Evolutionary conservation across 78 protist genomes (phyloP).

Genomic region (Guillardia theta): DNA sequence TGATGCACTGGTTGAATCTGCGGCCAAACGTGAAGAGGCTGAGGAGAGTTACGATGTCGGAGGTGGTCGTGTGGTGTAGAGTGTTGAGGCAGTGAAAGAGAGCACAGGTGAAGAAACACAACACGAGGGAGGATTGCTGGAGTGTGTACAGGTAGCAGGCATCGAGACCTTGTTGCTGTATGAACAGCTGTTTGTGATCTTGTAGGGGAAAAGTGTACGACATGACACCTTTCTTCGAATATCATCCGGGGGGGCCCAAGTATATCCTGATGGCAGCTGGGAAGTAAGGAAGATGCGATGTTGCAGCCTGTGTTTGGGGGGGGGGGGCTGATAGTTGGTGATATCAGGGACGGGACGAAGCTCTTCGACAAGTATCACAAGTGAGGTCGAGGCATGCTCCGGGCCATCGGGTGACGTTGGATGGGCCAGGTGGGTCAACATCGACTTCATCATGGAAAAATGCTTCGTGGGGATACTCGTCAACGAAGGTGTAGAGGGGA

Average conservation of each 20-base stretch:
- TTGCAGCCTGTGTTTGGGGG: too few species aligned
- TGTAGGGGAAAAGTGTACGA: background rate
- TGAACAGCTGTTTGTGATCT: background rate
- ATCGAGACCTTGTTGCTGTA: background rate
- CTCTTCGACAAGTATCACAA: background rate
- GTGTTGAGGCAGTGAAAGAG: background rate
- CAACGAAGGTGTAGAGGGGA: background rate
- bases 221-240: background rate
- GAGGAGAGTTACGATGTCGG: background rate
- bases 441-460: background rate
- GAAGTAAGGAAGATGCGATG: too few species aligned
- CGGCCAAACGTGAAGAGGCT: background rate
- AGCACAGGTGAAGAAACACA: background rate
- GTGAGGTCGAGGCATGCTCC: too few species aligned
- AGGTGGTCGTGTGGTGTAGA: background rate
- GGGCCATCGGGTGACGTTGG: too few species aligned
- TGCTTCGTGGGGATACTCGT: background rate
- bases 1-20: background rate
- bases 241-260: background rate
- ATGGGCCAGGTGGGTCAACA: slow-evolving; percentile 12
- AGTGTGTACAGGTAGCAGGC: background rate
- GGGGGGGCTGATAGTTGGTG: too few species aligned
- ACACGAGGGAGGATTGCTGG: background rate
- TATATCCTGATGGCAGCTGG: background rate
- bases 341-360: background rate